phyloP scores from a whole-genome alignment of 805 yeast species.

The Naumovozyma baii region DNA sequence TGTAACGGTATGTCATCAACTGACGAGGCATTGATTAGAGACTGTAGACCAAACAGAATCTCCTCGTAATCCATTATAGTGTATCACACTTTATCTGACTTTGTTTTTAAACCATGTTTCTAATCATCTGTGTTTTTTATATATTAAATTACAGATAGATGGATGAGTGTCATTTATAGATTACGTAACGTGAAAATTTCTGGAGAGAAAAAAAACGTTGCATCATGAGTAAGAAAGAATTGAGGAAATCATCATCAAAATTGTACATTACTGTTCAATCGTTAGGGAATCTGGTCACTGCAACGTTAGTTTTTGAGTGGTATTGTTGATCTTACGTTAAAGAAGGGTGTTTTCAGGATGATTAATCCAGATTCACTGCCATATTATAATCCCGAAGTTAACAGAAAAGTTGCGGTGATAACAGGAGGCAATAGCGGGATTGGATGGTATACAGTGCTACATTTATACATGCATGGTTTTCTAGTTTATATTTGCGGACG shows the following conservation, averaged over 20 bases:
- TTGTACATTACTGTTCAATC: no score
- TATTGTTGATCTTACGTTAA: no score
- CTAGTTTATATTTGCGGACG: conserved; percentile 69
- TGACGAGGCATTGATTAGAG: conserved; percentile 16
- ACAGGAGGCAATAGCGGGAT: conserved; percentile 80
- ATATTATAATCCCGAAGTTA: conserved; percentile 45
- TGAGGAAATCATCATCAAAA: neutral
- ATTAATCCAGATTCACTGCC: conserved; percentile 47
- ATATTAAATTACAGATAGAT: no score
- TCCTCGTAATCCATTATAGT: conserved; percentile 26
- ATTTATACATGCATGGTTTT: conserved; percentile 71
- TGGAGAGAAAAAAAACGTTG: neutral
- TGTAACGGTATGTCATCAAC: conserved; percentile 13
- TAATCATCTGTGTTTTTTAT: no score
- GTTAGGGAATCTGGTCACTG: no score
- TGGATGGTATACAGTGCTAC: conserved; percentile 69
- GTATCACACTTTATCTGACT: neutral
- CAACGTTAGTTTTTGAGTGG: no score
- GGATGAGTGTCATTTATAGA: no score
- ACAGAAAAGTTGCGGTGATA: conserved; percentile 57
- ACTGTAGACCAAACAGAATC: conserved; percentile 26
- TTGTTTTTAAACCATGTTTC: no score
- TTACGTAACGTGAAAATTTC: neutral
- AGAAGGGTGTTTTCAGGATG: conserved; percentile 5
- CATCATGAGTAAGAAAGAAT: neutral